phyloP scores from a whole-genome alignment of 345 rosid species.

The Rhizophora mangle region DNA sequence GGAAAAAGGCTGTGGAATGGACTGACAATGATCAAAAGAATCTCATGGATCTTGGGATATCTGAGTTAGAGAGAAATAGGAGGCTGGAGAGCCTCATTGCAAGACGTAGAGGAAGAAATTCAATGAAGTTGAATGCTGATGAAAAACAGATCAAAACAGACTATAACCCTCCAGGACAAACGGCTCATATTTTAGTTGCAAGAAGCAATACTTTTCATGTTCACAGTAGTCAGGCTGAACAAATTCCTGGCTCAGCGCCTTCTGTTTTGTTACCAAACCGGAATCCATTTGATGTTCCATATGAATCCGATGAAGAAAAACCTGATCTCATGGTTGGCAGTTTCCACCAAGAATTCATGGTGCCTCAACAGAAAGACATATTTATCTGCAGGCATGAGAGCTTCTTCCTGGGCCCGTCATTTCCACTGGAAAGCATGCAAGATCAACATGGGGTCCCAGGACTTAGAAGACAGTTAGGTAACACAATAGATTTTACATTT shows the following conservation, averaged over 20 bases:
- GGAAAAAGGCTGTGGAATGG: conserved; percentile 59
- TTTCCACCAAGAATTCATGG: too few species aligned
- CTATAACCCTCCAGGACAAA: conserved; percentile 18
- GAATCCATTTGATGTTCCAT: conserved; percentile 85
- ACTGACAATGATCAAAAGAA: conserved; percentile 80
- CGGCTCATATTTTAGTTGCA: conserved; percentile 36
- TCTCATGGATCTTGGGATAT: conserved; percentile 73
- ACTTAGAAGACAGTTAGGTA: conserved; percentile 26
- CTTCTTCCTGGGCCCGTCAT: too few species aligned
- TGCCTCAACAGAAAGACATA: too few species aligned
- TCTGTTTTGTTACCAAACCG: conserved; percentile 52
- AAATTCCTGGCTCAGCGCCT: conserved; percentile 85
- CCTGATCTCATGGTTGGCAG: too few species aligned
- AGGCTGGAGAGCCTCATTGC: conserved; percentile 73
- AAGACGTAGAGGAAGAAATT: conserved; percentile 58
- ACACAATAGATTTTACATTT: background rate
- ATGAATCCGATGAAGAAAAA: conserved; percentile 73
- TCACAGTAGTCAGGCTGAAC: conserved; percentile 19
- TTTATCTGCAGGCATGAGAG: too few species aligned
- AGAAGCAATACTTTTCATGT: conserved; percentile 38
- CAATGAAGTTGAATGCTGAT: conserved; percentile 39
- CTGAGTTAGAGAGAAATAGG: conserved; percentile 75
- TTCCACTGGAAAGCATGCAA: conserved; percentile 21
- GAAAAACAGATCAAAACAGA: conserved; percentile 22
- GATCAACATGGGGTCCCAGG: conserved; percentile 25